Evolutionary conservation across 352 stramenopile species (phyloP).

Genomic region (Phytophthora sp.): DNA sequence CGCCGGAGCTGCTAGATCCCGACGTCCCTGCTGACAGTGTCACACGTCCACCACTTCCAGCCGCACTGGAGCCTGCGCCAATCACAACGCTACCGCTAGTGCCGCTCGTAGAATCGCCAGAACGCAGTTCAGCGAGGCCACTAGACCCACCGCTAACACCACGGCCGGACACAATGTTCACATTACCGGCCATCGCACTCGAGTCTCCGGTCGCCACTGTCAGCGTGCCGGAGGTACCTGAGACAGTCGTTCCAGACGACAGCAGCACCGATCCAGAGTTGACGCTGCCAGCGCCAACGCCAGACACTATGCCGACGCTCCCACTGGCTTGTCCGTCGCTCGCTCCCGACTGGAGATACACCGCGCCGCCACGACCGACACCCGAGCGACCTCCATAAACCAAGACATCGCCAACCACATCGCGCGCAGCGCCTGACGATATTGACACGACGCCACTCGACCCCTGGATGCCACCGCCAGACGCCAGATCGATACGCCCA

Average conservation of each 20-base stretch:
- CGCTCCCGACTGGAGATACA: conserved; percentile 26
- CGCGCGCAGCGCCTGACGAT: conserved; percentile 25
- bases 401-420: conserved; percentile 25
- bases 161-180: conserved; percentile 1
- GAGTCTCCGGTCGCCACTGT: conserved; percentile 21
- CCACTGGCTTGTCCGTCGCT: conserved; percentile 29
- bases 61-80: conserved; percentile 13
- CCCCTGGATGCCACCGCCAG: conserved; percentile 30
- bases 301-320: conserved; percentile 16
- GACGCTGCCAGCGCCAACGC: conserved; percentile 5
- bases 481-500: conserved; percentile 22
- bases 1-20: conserved; percentile 12
- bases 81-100: conserved; percentile 19
- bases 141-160: background rate
- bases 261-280: conserved; percentile 21
- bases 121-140: background rate
- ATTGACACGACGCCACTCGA: conserved; percentile 34
- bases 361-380: conserved; percentile 15
- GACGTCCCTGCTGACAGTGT: conserved; percentile 12
- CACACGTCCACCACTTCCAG: conserved; percentile 21
- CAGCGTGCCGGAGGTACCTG: conserved; percentile 14
- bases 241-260: conserved; percentile 11
- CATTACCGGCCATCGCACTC: conserved; percentile 13
- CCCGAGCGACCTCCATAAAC: conserved; percentile 28
- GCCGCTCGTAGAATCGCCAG: conserved; percentile 14